Evolutionary conservation across 2,329 filamentous ascomycete species (phyloP).

Genomic region (Arthrobotrys megalospora): DNA sequence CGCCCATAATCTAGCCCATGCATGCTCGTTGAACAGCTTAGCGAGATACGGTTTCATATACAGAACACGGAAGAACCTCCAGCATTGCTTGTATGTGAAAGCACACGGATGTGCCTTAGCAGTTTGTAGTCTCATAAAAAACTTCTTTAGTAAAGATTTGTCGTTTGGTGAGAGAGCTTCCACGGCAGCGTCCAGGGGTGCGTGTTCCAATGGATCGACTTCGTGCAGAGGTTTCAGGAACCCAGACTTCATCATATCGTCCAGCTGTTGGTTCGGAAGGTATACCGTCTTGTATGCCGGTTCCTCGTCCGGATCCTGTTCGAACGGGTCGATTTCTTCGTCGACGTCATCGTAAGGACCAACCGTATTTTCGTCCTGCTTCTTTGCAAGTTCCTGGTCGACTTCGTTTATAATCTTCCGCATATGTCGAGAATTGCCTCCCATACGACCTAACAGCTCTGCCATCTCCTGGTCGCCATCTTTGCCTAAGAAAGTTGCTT

Average conservation of each 20-base stretch:
- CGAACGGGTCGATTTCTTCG: slow-evolving; percentile 55
- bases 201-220: slow-evolving; percentile 39
- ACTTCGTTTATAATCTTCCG: slow-evolving; percentile 44
- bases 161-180: slow-evolving; percentile 10
- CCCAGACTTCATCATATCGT: slow-evolving; percentile 49
- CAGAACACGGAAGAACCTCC: slow-evolving; percentile 45
- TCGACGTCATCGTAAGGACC: slow-evolving; percentile 54
- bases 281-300: slow-evolving; percentile 57
- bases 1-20: slow-evolving; percentile 49
- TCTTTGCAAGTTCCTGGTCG: slow-evolving; percentile 43
- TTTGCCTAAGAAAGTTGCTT: slow-evolving; percentile 14
- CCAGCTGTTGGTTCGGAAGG: slow-evolving; percentile 47
- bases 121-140: slow-evolving; percentile 51
- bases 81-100: slow-evolving; percentile 32
- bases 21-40: slow-evolving; percentile 47
- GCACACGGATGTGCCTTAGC: slow-evolving; percentile 45
- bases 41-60: slow-evolving; percentile 34
- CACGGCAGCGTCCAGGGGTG: slow-evolving; percentile 24
- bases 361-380: slow-evolving; percentile 19
- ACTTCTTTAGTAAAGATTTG: slow-evolving; percentile 54
- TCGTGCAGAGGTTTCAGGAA: slow-evolving; percentile 56
- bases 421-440: slow-evolving; percentile 47
- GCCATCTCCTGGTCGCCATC: slow-evolving; percentile 35
- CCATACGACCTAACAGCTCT: slow-evolving; percentile 41
- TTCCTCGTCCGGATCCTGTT: slow-evolving; percentile 46